These are phyloP conservation scores for Alternaria brassicicola DNA, from an alignment of 2,329 filamentous ascomycete genomes.

Conservation along the genomic window DNA sequence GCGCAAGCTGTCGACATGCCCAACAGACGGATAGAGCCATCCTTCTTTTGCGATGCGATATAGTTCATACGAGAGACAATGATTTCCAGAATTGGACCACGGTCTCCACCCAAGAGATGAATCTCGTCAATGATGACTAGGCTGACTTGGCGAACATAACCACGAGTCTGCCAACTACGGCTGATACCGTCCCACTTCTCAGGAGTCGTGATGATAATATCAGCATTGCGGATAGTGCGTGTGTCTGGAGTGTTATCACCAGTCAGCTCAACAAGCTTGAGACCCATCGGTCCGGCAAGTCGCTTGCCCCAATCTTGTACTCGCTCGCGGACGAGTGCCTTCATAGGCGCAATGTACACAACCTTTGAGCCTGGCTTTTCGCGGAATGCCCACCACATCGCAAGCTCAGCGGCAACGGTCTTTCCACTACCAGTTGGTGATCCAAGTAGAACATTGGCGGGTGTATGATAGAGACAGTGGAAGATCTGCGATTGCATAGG, in stretches of 20 bases:
- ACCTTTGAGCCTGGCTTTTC: slow-evolving; percentile 95
- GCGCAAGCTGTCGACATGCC: slow-evolving; percentile 99
- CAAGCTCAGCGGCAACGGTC: slow-evolving; percentile 92
- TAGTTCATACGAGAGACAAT: slow-evolving; percentile 97
- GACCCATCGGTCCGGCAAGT: slow-evolving; percentile 78
- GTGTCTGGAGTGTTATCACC: slow-evolving; percentile 98
- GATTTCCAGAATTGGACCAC: slow-evolving; percentile 96
- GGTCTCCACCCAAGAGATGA: slow-evolving; percentile 92
- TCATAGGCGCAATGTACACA: slow-evolving; percentile 99
- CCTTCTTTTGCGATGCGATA: slow-evolving; percentile 89
- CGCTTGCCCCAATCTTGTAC: slow-evolving; percentile 93
- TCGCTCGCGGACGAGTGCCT: slow-evolving; percentile 93
- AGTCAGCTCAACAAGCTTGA: slow-evolving; percentile 93
- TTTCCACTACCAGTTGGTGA: slow-evolving; percentile 98
- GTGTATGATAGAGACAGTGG: slow-evolving; percentile 91
- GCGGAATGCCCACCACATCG: slow-evolving; percentile 99
- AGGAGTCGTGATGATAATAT: slow-evolving; percentile 98
- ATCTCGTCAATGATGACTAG: slow-evolving; percentile 99
- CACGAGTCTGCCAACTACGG: slow-evolving; percentile 96
- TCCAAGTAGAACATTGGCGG: slow-evolving; percentile 89
- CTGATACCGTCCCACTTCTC: slow-evolving; percentile 99
- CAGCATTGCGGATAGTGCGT: slow-evolving; percentile 89
- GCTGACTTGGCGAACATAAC: slow-evolving; percentile 92
- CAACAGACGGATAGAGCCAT: slow-evolving; percentile 81
- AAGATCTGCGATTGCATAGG: slow-evolving; percentile 99